Percentiles rank a stretch among this genome's conserved stretches.
Evolutionary conservation across 2,329 filamentous ascomycete species (phyloP).

Genomic region (Hypoxylon sp.): DNA sequence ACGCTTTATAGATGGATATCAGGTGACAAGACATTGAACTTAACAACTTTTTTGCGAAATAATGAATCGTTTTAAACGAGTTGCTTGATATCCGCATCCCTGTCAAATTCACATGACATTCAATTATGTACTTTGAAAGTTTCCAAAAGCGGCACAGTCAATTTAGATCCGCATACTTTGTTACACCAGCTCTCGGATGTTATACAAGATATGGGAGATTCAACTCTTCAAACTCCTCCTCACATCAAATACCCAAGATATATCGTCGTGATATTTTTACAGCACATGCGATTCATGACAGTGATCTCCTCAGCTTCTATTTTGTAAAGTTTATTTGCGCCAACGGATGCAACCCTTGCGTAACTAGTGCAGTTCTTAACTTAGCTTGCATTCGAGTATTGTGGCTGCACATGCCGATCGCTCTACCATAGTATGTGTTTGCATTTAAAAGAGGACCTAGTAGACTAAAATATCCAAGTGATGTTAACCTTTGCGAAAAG

Average conservation of each 20-base stretch:
- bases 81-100: background rate
- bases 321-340: no score
- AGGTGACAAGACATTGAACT: background rate
- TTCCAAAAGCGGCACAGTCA: background rate
- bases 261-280: no score
- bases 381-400: background rate
- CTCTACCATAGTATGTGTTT: no score
- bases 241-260: no score
- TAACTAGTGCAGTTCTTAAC: background rate
- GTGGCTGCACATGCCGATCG: no score
- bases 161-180: background rate
- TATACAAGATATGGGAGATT: background rate
- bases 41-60: background rate
- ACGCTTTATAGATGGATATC: background rate
- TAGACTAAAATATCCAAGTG: background rate
- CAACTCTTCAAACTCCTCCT: no score
- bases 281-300: no score
- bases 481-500: background rate
- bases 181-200: background rate
- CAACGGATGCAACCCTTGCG: background rate
- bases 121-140: background rate
- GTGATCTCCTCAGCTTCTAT: no score
- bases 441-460: no score
- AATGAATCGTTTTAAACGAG: background rate
- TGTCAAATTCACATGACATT: background rate